A percentile compares a stretch with the other conserved stretches of the same genome.
Conservation (phyloP, 2,329 filamentous ascomycete species). For the Akanthomyces dipterigenus region DNA sequence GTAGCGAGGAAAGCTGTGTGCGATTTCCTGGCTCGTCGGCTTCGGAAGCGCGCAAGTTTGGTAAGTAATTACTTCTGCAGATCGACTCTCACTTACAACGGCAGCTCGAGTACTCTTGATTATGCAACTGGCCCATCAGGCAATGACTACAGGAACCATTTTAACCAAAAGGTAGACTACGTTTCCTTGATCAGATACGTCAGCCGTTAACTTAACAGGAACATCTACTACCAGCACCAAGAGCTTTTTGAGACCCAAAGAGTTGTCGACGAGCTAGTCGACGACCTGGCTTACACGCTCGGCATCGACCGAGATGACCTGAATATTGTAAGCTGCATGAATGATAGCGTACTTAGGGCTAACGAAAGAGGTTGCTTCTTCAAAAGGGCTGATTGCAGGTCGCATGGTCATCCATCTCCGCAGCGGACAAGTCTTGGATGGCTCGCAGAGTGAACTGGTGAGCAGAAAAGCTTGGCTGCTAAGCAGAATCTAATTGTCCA, state of each 20-base stretch:
- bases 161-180: conserved; percentile 47
- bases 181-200: neutral
- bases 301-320: conserved; percentile 55
- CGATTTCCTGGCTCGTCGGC: conserved; percentile 42
- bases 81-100: neutral
- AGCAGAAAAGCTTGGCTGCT: neutral
- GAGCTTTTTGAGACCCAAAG: conserved; percentile 63
- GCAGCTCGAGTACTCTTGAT: conserved; percentile 52
- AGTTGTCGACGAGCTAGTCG: conserved; percentile 64
- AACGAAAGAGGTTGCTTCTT: conserved; percentile 55
- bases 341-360: conserved; percentile 1
- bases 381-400: conserved; percentile 65
- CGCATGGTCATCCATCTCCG: conserved; percentile 40
- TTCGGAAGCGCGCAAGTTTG: conserved; percentile 45
- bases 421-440: conserved; percentile 35
- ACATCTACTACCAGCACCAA: conserved; percentile 73
- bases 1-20: conserved; percentile 16
- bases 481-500: conserved; percentile 12
- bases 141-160: conserved; percentile 45
- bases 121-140: conserved; percentile 53
- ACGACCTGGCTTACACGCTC: conserved; percentile 67
- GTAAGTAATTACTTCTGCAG: conserved; percentile 27
- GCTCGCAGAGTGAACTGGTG: conserved; percentile 24
- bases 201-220: conserved; percentile 38
- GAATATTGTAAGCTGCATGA: conserved; percentile 53